phyloP scores from a whole-genome alignment of 2,329 filamentous ascomycete species.

The Phialophora verrucosa region DNA sequence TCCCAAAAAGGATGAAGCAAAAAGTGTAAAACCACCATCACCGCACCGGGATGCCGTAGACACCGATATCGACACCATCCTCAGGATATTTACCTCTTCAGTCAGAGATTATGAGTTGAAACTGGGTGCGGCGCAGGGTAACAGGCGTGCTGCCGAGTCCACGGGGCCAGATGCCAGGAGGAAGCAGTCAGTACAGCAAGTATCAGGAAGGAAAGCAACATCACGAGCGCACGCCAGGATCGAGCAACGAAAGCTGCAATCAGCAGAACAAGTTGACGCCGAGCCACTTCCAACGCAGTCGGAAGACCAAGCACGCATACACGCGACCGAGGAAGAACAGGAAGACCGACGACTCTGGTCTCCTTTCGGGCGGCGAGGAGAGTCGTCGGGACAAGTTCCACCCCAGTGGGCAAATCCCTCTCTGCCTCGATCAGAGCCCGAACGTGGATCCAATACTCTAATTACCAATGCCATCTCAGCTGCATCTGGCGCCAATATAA shows the following conservation, averaged over 20 bases:
- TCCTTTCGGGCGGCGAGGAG: not conserved
- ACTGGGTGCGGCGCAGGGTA: not conserved
- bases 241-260: not conserved
- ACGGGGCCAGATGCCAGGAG: not conserved
- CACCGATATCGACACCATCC: conserved; percentile 30
- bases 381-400: not conserved
- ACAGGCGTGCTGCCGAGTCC: not conserved
- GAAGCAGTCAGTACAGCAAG: not conserved
- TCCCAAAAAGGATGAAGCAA: conserved; percentile 22
- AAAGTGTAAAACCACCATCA: conserved; percentile 7
- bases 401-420: not conserved
- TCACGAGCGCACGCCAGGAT: not conserved
- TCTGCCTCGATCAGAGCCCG: not conserved
- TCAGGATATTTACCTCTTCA: conserved; percentile 27
- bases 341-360: not conserved
- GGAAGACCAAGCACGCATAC: not conserved
- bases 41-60: conserved; percentile 16
- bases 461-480: not conserved
- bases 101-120: conserved; percentile 14
- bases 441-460: not conserved
- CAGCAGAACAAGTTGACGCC: not conserved
- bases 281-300: too few relatives aligned
- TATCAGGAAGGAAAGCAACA: not conserved
- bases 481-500: not conserved
- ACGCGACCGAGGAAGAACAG: not conserved